Percentiles rank a stretch among this genome's conserved stretches.
phyloP scores from a whole-genome alignment of 257 asterid species.

The Plantago elongata region DNA sequence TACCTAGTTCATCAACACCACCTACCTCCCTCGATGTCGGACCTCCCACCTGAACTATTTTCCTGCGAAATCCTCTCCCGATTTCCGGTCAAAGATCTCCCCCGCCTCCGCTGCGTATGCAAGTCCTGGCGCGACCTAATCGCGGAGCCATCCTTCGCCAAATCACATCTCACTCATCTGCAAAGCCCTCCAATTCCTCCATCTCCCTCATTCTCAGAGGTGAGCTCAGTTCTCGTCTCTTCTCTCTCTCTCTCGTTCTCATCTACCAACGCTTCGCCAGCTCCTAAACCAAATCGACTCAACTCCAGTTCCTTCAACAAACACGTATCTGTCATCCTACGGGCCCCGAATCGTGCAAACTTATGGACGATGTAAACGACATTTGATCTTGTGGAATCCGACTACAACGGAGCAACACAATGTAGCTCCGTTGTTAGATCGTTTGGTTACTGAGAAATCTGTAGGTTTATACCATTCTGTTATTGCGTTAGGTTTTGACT shows the following conservation, averaged over 20 bases:
- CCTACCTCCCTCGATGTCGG: slow-evolving; percentile 8
- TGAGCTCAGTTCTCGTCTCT: slow-evolving; percentile 16
- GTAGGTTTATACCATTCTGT: slow-evolving; percentile 24
- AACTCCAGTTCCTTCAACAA: not conserved
- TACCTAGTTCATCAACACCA: no score
- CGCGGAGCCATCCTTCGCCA: slow-evolving; percentile 22
- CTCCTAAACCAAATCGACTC: not conserved
- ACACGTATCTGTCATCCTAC: not conserved
- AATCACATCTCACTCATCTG: slow-evolving; percentile 16
- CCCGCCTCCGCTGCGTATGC: slow-evolving; percentile 23
- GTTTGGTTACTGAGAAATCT: slow-evolving; percentile 17
- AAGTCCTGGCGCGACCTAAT: slow-evolving; percentile 23
- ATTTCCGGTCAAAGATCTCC: slow-evolving; percentile 19
- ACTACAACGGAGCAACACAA: slow-evolving; percentile 19
- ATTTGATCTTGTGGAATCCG: slow-evolving; percentile 25
- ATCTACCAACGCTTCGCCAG: not conserved
- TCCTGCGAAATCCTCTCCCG: slow-evolving; percentile 25
- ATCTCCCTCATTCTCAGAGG: slow-evolving; percentile 27
- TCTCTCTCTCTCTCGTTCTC: slow-evolving; percentile 15
- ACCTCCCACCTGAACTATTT: slow-evolving; percentile 19
- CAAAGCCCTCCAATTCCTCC: slow-evolving; percentile 17
- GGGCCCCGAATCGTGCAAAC: slow-evolving; percentile 23
- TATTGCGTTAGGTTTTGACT: slow-evolving; percentile 24
- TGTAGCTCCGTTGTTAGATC: slow-evolving; percentile 14
- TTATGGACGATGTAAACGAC: not conserved